A percentile compares a stretch with the other conserved stretches of the same genome.
phyloP scores from a whole-genome alignment of 306 rosid genomes.

The Boehmeria nivea region DNA sequence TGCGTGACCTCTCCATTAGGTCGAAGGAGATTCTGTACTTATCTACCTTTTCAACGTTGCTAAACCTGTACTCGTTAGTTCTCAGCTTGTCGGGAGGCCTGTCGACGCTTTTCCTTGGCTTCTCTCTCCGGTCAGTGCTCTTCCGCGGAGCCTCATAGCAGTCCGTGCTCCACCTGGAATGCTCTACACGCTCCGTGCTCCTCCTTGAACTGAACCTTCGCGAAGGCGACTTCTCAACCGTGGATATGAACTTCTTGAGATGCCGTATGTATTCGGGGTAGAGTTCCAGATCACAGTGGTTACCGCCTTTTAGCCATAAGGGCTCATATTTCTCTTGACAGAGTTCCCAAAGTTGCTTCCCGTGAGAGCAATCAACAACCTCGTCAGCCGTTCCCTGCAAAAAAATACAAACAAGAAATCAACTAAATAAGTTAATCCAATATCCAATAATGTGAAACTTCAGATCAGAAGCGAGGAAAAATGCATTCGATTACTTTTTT shows the following conservation, averaged over 20 bases:
- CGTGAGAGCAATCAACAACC: slow-evolving; percentile 87
- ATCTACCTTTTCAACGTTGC: slow-evolving; percentile 49
- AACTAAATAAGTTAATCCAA: neutral
- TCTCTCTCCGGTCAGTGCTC: slow-evolving; percentile 74
- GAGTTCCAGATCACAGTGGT: slow-evolving; percentile 85
- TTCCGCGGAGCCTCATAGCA: slow-evolving; percentile 58
- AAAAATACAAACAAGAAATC: neutral
- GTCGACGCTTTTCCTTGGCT: slow-evolving; percentile 66
- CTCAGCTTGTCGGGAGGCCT: slow-evolving; percentile 47
- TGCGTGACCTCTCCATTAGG: slow-evolving; percentile 64
- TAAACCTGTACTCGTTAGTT: slow-evolving; percentile 50
- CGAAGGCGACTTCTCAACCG: slow-evolving; percentile 52
- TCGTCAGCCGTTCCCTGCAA: slow-evolving; percentile 79
- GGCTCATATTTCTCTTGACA: slow-evolving; percentile 91
- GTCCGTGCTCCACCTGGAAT: slow-evolving; percentile 54
- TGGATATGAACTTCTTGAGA: slow-evolving; percentile 55
- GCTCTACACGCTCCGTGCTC: slow-evolving; percentile 55
- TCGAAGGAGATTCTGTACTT: slow-evolving; percentile 52
- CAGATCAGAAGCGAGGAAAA: too few relatives aligned
- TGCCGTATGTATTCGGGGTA: slow-evolving; percentile 69
- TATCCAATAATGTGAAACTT: neutral
- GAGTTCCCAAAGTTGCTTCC: slow-evolving; percentile 78
- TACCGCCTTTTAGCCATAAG: slow-evolving; percentile 84
- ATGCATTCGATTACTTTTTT: too few relatives aligned
- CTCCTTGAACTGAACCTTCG: slow-evolving; percentile 46